Conservation (phyloP, 176 grass and related monocot species). For the Carex pumila region DNA sequence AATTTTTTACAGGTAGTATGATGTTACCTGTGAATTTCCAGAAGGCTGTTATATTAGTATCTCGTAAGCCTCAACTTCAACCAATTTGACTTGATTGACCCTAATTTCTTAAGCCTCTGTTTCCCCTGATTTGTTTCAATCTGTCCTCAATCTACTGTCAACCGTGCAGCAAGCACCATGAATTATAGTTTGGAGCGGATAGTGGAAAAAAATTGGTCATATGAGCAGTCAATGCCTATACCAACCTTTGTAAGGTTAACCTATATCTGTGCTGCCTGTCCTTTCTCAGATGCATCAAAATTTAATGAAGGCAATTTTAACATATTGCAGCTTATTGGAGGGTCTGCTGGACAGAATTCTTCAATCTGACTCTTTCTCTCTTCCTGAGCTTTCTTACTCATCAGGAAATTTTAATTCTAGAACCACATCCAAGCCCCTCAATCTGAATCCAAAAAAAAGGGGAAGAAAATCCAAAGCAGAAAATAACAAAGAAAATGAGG, state of each 20-base stretch:
- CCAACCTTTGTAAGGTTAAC: not conserved
- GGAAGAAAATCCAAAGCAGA: conserved; percentile 42
- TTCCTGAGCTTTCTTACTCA: conserved; percentile 61
- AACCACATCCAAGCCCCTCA: conserved; percentile 36
- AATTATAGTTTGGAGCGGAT: not conserved
- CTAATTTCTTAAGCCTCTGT: not conserved
- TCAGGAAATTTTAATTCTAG: conserved; percentile 37
- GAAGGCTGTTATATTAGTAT: not conserved
- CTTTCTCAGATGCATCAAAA: not conserved
- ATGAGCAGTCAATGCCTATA: not conserved
- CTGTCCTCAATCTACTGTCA: not conserved
- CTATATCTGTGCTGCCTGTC: not conserved
- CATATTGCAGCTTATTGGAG: conserved; percentile 66
- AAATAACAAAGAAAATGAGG: conserved; percentile 38
- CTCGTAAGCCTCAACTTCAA: not conserved
- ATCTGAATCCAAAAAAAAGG: conserved; percentile 33
- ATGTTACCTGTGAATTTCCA: not conserved
- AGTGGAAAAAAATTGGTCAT: not conserved
- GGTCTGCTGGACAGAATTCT: conserved; percentile 54
- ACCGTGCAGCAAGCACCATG: not conserved
- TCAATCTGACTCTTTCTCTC: conserved; percentile 46
- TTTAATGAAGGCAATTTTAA: conserved; percentile 2
- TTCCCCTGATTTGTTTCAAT: not conserved
- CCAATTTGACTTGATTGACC: not conserved
- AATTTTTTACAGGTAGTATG: not conserved